Conservation (phyloP, 2,329 filamentous ascomycete genomes). For the Ampelomyces quisqualis region DNA sequence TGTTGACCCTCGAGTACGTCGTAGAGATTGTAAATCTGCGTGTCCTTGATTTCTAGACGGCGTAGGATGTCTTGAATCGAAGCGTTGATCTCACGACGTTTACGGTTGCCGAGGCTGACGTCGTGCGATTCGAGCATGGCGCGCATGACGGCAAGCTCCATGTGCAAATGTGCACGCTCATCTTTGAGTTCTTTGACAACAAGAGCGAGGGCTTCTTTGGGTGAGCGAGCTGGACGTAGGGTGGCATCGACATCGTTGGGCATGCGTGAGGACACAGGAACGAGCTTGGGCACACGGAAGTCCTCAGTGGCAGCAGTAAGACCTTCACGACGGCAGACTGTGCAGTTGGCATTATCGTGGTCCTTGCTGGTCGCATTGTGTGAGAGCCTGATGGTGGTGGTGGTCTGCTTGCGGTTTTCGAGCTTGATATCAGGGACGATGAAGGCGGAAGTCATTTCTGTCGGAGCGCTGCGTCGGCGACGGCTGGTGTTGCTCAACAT, state of each 20-base stretch:
- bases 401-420: constrained; percentile 28
- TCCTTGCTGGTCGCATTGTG: constrained; percentile 40
- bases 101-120: constrained; percentile 59
- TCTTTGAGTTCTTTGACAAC: constrained; percentile 81
- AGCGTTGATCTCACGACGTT: constrained; percentile 61
- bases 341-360: constrained; percentile 58
- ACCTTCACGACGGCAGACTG: constrained; percentile 54
- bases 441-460: constrained; percentile 64
- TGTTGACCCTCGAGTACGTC: constrained; percentile 83
- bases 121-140: constrained; percentile 64
- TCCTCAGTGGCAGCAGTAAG: constrained; percentile 30
- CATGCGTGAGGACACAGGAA: constrained; percentile 55
- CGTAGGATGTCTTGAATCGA: constrained; percentile 63
- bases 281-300: constrained; percentile 50
- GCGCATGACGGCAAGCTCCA: constrained; percentile 64
- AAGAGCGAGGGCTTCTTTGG: constrained; percentile 71
- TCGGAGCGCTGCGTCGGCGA: constrained; percentile 51
- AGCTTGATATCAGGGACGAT: constrained; percentile 65
- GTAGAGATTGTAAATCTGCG: constrained; percentile 79
- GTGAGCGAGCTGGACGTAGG: constrained; percentile 63
- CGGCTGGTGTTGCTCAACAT: constrained; percentile 53
- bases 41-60: constrained; percentile 69
- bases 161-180: constrained; percentile 74
- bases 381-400: constrained; percentile 20
- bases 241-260: constrained; percentile 60